Conservation (phyloP, 495 filamentous ascomycete genomes). For the Margaritispora aquatica region DNA sequence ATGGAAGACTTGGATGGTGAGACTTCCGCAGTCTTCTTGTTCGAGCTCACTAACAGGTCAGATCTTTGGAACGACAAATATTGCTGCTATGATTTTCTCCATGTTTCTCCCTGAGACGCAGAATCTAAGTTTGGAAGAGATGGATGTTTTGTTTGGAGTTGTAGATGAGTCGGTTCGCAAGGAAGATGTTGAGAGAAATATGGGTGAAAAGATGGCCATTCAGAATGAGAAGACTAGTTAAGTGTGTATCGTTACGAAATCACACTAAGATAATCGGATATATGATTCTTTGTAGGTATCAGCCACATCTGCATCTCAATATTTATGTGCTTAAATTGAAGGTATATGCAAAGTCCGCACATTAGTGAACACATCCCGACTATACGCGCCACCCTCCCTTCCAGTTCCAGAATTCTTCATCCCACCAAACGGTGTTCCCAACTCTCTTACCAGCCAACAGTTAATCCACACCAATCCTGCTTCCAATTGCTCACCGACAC, state of each 20-base stretch:
- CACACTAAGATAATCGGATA: background rate
- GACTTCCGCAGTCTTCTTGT: background rate
- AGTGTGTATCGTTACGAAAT: too few species aligned
- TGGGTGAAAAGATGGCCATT: background rate
- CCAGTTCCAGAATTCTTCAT: constrained; percentile 12
- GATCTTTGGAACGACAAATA: constrained; percentile 1
- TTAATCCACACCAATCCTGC: constrained; percentile 86
- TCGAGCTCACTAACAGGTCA: background rate
- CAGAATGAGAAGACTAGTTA: background rate
- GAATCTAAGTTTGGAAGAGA: constrained; percentile 21
- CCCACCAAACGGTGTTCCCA: constrained; percentile 13
- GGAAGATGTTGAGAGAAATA: background rate
- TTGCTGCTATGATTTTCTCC: background rate
- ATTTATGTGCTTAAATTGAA: background rate
- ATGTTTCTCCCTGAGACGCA: constrained; percentile 25
- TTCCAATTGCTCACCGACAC: constrained; percentile 66
- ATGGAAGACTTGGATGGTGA: constrained; percentile 9
- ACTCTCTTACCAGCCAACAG: constrained; percentile 18
- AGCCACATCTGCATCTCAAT: too few species aligned
- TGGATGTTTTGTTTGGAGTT: constrained; percentile 33
- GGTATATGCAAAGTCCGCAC: constrained; percentile 1
- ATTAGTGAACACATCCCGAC: constrained; percentile 6
- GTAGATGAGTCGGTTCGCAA: background rate
- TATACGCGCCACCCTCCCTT: constrained; percentile 7
- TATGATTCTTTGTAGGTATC: too few species aligned